Evolutionary conservation across 768 basidiomycete genomes (phyloP).

Genomic region (Russula virescens): DNA sequence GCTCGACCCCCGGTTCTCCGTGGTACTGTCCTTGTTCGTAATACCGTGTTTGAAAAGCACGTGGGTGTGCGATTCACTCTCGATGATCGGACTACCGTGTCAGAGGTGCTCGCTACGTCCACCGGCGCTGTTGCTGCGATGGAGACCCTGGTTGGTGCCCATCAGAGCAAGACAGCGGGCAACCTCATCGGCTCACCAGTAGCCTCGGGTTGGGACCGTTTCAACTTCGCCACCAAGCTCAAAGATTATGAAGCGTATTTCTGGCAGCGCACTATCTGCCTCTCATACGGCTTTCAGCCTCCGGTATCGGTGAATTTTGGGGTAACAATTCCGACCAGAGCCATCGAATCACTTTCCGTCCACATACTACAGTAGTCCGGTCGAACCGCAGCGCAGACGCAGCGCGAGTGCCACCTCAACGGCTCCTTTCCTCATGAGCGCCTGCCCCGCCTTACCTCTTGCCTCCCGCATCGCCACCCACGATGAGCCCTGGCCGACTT

Average conservation of each 20-base stretch:
- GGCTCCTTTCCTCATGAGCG: constrained; percentile 16
- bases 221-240: constrained; percentile 55
- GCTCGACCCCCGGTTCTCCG: constrained; percentile 42
- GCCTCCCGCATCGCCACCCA: constrained; percentile 1
- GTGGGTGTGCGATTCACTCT: constrained; percentile 85
- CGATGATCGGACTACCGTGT: constrained; percentile 91
- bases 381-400: constrained; percentile 15
- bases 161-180: constrained; percentile 30
- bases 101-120: constrained; percentile 59
- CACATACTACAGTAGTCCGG: constrained; percentile 21
- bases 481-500: constrained; percentile 12
- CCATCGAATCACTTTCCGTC: constrained; percentile 66
- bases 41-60: constrained; percentile 80
- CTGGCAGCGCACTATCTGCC: constrained; percentile 48
- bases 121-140: constrained; percentile 36
- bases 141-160: constrained; percentile 26
- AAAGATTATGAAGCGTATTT: constrained; percentile 60
- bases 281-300: constrained; percentile 48
- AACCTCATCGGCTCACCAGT: constrained; percentile 36
- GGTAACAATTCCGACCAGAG: constrained; percentile 81
- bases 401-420: neutral
- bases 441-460: constrained; percentile 5
- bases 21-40: constrained; percentile 79
- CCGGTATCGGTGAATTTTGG: constrained; percentile 75
- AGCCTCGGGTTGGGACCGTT: constrained; percentile 31